Base-by-base conservation (phyloP, 345 rosid genomes). In the Populus ilicifolia region DNA sequence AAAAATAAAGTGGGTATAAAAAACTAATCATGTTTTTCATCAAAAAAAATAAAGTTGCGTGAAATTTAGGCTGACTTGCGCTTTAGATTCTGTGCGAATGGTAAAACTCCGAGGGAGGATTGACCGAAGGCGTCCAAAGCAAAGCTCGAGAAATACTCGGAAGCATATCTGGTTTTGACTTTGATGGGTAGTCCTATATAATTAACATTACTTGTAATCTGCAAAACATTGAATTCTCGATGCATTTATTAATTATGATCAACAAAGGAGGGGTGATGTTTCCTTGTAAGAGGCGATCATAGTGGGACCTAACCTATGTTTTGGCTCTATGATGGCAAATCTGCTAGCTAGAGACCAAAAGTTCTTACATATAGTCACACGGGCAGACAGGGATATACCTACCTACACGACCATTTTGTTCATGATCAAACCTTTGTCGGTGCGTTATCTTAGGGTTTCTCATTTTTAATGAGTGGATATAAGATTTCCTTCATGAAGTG, bases 71-170 rank as follows among this genome's bases (percentile, higher is more conserved):
- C 38, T 5, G 27, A 73, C 76, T 61, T 25, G n/a, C n/a, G 2
- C 12, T 18, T 33, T 33, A 30, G 36, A 30, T 54, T 35, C 3
- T n/a, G 30, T 41, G 38, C 17, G 74, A 48, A 35, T 23, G 68
- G 64, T 59, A n/a, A 62, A 20, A 23, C 35, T 21, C 33, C 23
- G 50, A 5, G 46, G 4, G 21, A 27, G 74, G 30, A 56, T 56
- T 56, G 63, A 56, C 29, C n/a, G 33, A 30, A 10, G 25, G 11
- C 17, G 71, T 75, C 62, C 64, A 27, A 78, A 84, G 83, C 74
- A 62, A 76, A 77, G 83, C 81, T 81, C 87, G 87, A 84, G 85
- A 79, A 73, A 81, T 67, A 71, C 74, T 70, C 43, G 29, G 1
- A 80, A 74, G 44, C 23, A 39, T 75, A 68, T 36, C 5, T 21